Base-by-base conservation (phyloP, 2,329 filamentous ascomycete genomes). In the Alternaria arborescens region DNA sequence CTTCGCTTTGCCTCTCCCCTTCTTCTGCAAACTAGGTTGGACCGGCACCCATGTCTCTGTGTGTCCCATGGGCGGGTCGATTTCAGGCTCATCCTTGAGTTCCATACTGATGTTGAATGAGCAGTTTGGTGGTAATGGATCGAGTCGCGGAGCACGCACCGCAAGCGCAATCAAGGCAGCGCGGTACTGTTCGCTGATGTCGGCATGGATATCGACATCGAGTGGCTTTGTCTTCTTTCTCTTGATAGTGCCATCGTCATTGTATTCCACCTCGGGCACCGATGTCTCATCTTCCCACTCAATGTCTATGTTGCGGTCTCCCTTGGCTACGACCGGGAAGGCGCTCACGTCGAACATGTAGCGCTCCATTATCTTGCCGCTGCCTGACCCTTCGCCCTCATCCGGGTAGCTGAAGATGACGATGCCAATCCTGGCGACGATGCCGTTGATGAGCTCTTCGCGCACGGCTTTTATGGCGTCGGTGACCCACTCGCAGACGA, bases 401-500 rank as follows among this genome's bases (percentile, higher is more conserved):
- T 50, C 54, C 38, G 54, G 54, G 42, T 84, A 85, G 53, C 61
- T 67, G 75, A 84, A 87, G 58, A 89, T 83, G 50, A 88, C 86
- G 36, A 89, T 81, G 60, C 80, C 84, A 64, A 88, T 82, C 55
- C 81, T 80, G 30, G 84, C 81, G 36, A 88, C 84, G 56, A 80
- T 82, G 66, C 85, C 83, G 3, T 65, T 52, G 48, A 91, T 84
- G 36, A 97, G 84, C 80, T 96, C 90, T 4, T 82, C 83, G 61
- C 87, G 84, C 22, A 93, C 86, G 36, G 92, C 90, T 64, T 88
- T 82, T 42, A 95, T 87, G 67, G 93, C 92, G 76, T 95, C 91
- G 74, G 85, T 87, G 78, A 97, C 88, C 91, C 94, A 97, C 71
- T 88, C 82, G 83, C 92, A 96, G 66, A 97, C 91, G 69, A 87